phyloP scores from a whole-genome alignment of 2,329 filamentous ascomycete genomes.

The Talaromyces sp. region DNA sequence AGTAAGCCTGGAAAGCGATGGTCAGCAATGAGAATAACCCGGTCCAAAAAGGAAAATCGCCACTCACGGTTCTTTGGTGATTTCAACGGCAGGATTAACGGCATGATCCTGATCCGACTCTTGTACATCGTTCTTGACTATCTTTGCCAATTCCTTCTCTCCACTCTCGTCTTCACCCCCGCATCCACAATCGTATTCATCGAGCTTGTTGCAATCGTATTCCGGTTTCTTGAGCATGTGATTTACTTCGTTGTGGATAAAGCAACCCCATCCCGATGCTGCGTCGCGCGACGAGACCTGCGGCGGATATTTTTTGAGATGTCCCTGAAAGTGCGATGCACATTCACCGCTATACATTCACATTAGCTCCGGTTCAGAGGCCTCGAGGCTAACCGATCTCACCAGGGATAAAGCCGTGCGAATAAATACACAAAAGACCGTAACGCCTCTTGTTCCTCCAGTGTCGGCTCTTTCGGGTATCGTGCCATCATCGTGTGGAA shows the following conservation, averaged over 20 bases:
- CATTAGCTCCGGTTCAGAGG: background rate
- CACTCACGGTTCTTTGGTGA: conserved; percentile 36
- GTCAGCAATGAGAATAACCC: background rate
- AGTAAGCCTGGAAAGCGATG: conserved; percentile 15
- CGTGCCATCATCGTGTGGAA: conserved; percentile 65
- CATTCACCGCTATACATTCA: conserved; percentile 55
- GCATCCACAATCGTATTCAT: conserved; percentile 66
- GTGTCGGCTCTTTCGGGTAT: conserved; percentile 61
- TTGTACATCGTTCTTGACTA: conserved; percentile 13
- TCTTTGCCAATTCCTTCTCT: conserved; percentile 16
- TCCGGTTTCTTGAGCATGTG: conserved; percentile 57
- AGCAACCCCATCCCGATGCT: conserved; percentile 65
- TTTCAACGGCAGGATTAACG: conserved; percentile 30
- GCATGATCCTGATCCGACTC: conserved; percentile 22
- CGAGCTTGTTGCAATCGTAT: conserved; percentile 63
- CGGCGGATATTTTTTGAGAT: conserved; percentile 61
- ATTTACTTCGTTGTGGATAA: conserved; percentile 66
- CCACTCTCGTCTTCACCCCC: conserved; percentile 46
- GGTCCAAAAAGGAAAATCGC: background rate
- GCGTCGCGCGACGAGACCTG: conserved; percentile 60
- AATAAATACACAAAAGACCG: conserved; percentile 62
- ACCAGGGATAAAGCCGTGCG: conserved; percentile 63
- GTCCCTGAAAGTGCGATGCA: conserved; percentile 60
- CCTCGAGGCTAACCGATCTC: conserved; percentile 19
- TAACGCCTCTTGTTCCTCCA: conserved; percentile 59